Percentiles rank a stretch among this genome's conserved stretches.
phyloP scores from a whole-genome alignment of 345 rosid species.

The Nasturtium officinale region DNA sequence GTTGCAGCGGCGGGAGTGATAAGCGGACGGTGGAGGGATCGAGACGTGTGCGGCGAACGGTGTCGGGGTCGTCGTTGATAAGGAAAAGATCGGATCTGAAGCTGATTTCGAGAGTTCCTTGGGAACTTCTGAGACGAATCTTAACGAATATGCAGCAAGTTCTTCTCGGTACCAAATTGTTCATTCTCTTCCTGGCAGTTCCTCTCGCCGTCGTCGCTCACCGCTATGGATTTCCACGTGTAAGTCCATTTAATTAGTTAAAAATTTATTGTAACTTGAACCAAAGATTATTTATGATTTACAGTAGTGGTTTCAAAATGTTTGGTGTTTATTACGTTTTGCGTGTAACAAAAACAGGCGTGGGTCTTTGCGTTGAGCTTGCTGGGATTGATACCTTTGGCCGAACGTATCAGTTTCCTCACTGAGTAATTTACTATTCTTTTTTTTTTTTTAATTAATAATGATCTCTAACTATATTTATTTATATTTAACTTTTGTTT shows the following conservation, averaged over 20 bases:
- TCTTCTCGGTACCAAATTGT: constrained; percentile 42
- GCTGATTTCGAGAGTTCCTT: constrained; percentile 34
- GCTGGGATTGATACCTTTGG: constrained; percentile 77
- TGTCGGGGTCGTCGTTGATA: constrained; percentile 36
- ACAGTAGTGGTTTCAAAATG: background rate
- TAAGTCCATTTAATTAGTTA: background rate
- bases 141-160: constrained; percentile 42
- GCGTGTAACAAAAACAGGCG: constrained; percentile 34
- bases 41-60: no score
- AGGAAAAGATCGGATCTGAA: constrained; percentile 47
- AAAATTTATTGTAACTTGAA: background rate
- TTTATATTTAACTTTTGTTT: background rate
- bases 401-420: constrained; percentile 88
- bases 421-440: constrained; percentile 68
- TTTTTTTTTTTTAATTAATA: background rate
- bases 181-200: constrained; percentile 39
- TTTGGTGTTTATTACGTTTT: background rate
- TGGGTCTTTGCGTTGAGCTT: constrained; percentile 88
- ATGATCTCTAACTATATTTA: background rate
- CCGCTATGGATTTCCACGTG: constrained; percentile 31
- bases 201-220: constrained; percentile 40
- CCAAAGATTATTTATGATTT: background rate
- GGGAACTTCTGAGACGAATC: constrained; percentile 23
- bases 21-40: no score
- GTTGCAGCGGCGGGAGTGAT: no score